Base-by-base conservation (phyloP, 202 grass and related monocot genomes). In the Schoenoplectus tabernaemontani region DNA sequence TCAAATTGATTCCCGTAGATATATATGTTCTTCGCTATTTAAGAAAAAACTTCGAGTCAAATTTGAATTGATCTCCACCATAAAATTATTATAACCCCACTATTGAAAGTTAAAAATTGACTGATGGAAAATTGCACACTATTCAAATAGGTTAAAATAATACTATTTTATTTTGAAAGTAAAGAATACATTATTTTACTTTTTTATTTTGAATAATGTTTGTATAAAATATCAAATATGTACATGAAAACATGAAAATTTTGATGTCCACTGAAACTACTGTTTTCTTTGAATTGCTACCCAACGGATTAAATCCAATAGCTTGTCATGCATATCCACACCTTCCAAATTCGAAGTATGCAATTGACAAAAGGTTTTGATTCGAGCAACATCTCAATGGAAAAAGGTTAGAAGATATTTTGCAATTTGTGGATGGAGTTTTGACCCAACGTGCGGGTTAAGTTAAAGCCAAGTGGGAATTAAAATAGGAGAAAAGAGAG, bases 381-480 rank as follows among this genome's bases (percentile, higher is more conserved):
- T 62, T 24, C 34, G 0, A 42, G 76, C 20, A 78, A 46, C 76
- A 79, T 63, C 37, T 79, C 38, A 79, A 24, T 59, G 33, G 26
- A 41, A 46, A 77, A 80, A 64, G 39, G 58, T 17, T 3, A 64
- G 12, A 50, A 63, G 77, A 80, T 80, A 80, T 41, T 80, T 64
- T 80, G 37, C 48, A 20, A 19, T 62, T 64, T 47, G 77, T 60
- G 54, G 77, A 47, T 64, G 37, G 47, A 80, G 58, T 63, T 80
- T 80, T 15, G 12, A 64, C 58, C 26, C 22, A 80, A 64, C 77
- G 77, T 80, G 59, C 5, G 77, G 77, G 17, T 80, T 62, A 80
- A 80, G 77, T 80, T 80, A 64, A 59, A 80, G 57, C 58, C 77
- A 47, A 80, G 77, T 80, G 38, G 3, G 15, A 38, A 64, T 43